phyloP scores from a whole-genome alignment of 78 protist genomes.

The Dictyostelium firmibasis region DNA sequence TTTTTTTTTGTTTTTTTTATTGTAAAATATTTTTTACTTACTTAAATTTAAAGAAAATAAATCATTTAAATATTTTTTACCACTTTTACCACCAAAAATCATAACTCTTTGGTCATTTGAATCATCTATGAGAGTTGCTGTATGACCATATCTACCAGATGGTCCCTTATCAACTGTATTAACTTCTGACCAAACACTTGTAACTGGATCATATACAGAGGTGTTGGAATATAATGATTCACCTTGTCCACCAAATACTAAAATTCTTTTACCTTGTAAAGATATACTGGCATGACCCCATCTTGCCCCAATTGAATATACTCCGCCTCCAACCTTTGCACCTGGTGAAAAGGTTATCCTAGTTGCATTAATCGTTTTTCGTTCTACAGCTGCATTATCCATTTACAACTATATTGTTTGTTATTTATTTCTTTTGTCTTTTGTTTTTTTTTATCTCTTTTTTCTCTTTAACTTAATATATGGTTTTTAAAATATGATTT shows the following conservation, averaged over 20 bases:
- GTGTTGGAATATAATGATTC: constrained; percentile 43
- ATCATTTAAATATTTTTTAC: constrained; percentile 61
- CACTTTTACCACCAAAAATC: constrained; percentile 56
- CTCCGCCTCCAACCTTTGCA: constrained; percentile 52
- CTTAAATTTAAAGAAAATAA: constrained; percentile 44
- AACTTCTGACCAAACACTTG: constrained; percentile 65
- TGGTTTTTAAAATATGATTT: background rate
- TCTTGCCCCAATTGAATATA: constrained; percentile 52
- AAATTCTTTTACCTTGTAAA: constrained; percentile 32
- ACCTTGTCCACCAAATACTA: constrained; percentile 67
- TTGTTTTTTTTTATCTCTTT: background rate
- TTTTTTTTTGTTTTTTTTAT: background rate
- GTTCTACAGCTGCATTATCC: background rate
- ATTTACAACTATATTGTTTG: background rate
- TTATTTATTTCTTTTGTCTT: background rate
- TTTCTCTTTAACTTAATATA: background rate
- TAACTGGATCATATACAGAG: constrained; percentile 21
- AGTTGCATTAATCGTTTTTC: constrained; percentile 33
- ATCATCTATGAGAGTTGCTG: constrained; percentile 20
- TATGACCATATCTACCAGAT: constrained; percentile 65
- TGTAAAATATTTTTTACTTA: constrained; percentile 5
- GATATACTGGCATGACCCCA: constrained; percentile 64
- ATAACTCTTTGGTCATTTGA: constrained; percentile 5
- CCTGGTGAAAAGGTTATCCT: constrained; percentile 60
- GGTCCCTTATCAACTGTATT: constrained; percentile 72